Conservation (phyloP, 306 rosid genomes). For the Lupinus albus region DNA sequence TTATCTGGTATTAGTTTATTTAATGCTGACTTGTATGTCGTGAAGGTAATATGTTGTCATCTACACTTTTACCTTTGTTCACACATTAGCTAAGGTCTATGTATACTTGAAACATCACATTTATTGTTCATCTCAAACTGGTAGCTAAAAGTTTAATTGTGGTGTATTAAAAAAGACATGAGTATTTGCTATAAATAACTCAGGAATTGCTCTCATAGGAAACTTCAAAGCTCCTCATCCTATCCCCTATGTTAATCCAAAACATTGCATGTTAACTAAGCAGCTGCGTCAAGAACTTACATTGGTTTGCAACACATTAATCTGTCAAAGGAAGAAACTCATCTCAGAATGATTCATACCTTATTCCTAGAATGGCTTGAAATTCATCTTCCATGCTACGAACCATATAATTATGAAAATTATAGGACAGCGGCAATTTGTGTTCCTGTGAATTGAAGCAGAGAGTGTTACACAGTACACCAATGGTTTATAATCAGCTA, state of each 20-base stretch:
- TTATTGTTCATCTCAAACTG: background rate
- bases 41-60: background rate
- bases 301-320: background rate
- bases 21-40: background rate
- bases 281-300: background rate
- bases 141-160: background rate
- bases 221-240: background rate
- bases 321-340: conserved; percentile 22
- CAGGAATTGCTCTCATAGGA: background rate
- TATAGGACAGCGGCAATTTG: conserved; percentile 75
- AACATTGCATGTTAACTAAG: background rate
- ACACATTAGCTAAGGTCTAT: too few relatives aligned
- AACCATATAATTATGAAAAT: conserved; percentile 84
- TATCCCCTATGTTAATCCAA: background rate
- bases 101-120: too few relatives aligned
- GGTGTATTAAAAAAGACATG: background rate
- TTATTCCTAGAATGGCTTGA: conserved; percentile 92
- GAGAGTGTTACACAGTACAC: conserved; percentile 22
- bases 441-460: conserved; percentile 66
- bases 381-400: conserved; percentile 99
- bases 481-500: conserved; percentile 13
- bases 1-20: background rate
- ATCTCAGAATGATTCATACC: conserved; percentile 52
- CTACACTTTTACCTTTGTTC: too few relatives aligned
- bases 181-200: background rate